These are phyloP conservation scores for Magnusiomyces paraingens DNA, from an alignment of 1,139 yeast genomes.

Conservation along the genomic window DNA sequence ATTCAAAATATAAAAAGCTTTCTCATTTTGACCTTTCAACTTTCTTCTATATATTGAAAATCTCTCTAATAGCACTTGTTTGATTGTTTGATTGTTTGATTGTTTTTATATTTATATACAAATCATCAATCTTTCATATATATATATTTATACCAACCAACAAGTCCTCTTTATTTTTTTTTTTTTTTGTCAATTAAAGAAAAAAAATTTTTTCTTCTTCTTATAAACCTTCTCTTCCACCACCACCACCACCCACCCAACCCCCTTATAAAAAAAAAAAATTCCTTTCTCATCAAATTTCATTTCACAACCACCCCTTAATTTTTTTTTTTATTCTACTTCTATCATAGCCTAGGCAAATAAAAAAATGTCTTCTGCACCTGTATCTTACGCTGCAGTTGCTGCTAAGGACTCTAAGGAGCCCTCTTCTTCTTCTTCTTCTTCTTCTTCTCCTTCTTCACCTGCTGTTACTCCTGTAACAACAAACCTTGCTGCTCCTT, in stretches of 20 bases:
- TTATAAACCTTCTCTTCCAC: too few relatives aligned
- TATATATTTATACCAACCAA: too few relatives aligned
- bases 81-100: too few relatives aligned
- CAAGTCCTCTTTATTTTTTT: too few relatives aligned
- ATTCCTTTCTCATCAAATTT: not conserved
- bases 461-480: not conserved
- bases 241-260: not conserved
- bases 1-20: too few relatives aligned
- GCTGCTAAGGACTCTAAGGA: slow-evolving; percentile 20
- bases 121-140: too few relatives aligned
- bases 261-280: not conserved
- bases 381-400: slow-evolving; percentile 30
- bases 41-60: too few relatives aligned
- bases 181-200: too few relatives aligned
- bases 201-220: not conserved
- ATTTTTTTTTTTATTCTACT: not conserved
- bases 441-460: slow-evolving; percentile 7
- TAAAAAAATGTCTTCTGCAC: slow-evolving; percentile 19
- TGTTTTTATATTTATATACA: too few relatives aligned
- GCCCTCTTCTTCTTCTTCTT: slow-evolving; percentile 8
- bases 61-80: too few relatives aligned
- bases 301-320: not conserved
- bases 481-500: not conserved
- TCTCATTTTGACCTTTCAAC: too few relatives aligned
- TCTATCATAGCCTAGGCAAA: not conserved